Conservation (phyloP, 2,329 filamentous ascomycete genomes). For the Dactylellina parvicollis region DNA sequence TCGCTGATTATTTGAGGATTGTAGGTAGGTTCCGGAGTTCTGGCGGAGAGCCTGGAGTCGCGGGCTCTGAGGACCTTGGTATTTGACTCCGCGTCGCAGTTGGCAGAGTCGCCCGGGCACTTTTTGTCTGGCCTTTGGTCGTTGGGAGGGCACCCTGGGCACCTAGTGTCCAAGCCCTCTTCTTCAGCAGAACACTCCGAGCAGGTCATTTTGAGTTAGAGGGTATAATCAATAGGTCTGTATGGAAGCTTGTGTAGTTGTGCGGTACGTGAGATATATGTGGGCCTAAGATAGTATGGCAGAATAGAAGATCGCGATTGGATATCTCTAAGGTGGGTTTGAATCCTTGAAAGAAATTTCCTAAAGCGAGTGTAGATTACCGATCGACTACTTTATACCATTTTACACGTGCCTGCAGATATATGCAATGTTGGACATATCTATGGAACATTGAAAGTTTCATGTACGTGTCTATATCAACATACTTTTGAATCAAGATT, state of each 20-base stretch:
- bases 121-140: background rate
- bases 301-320: too few relatives aligned
- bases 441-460: background rate
- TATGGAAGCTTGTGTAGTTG: too few relatives aligned
- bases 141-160: too few relatives aligned
- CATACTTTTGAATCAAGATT: background rate
- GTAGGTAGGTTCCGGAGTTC: background rate
- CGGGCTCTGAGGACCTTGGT: constrained; percentile 9
- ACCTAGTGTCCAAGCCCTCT: too few relatives aligned
- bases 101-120: background rate
- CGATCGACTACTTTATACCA: background rate
- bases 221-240: too few relatives aligned
- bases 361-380: background rate
- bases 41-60: background rate
- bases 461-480: background rate
- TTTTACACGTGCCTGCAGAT: background rate
- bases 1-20: constrained; percentile 3
- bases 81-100: background rate
- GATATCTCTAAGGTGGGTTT: too few relatives aligned
- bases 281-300: too few relatives aligned
- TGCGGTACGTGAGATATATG: too few relatives aligned
- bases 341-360: background rate
- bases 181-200: too few relatives aligned
- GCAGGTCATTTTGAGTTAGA: too few relatives aligned
- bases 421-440: background rate